These are phyloP conservation scores for Auricularia cornea DNA, from an alignment of 768 basidiomycete species.

Conservation along the genomic window DNA sequence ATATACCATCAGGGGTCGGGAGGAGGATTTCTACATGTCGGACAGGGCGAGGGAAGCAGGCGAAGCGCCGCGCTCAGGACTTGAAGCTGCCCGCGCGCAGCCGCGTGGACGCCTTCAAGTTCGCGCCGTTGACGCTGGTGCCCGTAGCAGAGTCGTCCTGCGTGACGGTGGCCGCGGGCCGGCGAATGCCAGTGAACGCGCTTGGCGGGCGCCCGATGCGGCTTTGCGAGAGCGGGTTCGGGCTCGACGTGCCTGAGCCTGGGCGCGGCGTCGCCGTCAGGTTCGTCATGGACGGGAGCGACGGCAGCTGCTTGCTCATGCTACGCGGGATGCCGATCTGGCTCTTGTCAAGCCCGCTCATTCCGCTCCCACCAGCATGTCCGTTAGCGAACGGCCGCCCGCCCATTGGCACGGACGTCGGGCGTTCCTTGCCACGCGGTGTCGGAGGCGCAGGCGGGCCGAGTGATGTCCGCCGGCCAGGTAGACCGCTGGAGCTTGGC, in stretches of 20 bases:
- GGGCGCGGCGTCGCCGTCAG: neutral
- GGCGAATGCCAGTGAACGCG: neutral
- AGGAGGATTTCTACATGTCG: neutral
- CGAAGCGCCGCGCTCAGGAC: neutral
- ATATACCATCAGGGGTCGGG: neutral
- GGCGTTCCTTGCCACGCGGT: neutral
- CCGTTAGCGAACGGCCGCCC: neutral
- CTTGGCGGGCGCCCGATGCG: constrained; percentile 35
- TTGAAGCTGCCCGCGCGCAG: neutral
- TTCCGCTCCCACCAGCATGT: neutral
- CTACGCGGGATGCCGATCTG: neutral
- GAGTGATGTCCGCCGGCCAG: neutral
- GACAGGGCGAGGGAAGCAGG: neutral
- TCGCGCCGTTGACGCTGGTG: neutral
- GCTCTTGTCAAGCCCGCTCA: neutral
- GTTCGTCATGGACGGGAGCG: constrained; percentile 41
- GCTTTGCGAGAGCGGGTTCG: constrained; percentile 25
- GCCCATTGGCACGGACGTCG: neutral
- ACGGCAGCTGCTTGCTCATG: neutral
- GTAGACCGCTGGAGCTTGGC: neutral
- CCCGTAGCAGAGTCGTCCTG: neutral
- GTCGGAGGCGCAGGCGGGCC: neutral
- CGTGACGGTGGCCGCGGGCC: neutral
- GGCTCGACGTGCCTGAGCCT: constrained; percentile 1
- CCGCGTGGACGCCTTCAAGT: neutral